Base-by-base conservation (phyloP, 139 green algal genomes). In the Diplosphaera chodatii region DNA sequence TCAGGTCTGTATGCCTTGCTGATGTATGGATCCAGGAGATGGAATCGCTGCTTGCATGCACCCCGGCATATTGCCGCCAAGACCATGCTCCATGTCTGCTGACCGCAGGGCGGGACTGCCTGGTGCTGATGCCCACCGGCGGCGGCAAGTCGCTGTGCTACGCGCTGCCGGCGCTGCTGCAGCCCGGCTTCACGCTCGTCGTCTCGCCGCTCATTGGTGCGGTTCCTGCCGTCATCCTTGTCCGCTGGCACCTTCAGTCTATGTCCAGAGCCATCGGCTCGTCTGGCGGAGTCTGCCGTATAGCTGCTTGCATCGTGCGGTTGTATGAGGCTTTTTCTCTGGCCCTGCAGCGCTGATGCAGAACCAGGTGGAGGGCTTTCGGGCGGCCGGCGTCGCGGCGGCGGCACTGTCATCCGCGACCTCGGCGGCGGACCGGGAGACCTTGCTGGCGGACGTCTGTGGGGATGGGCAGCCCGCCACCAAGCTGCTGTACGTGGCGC, bases 291-390 rank as follows among this genome's bases (percentile, higher is more conserved):
- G n/a, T n/a, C n/a, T n/a, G n/a, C n/a, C n/a, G n/a, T n/a, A n/a
- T n/a, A n/a, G n/a, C n/a, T n/a, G n/a, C n/a, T n/a, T n/a, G n/a
- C n/a, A n/a, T n/a, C n/a, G n/a, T n/a, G n/a, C n/a, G n/a, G n/a
- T n/a, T n/a, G n/a, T n/a, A n/a, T n/a, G n/a, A n/a, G n/a, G n/a
- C n/a, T n/a, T n/a, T n/a, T n/a, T n/a, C n/a, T n/a, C n/a, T n/a
- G n/a, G n/a, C n/a, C n/a, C n/a, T 63, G 21, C 79, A 89, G 84
- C 84, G 1, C 74, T 90, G 25, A 90, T 90, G 85, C 31, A 78
- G 56, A 78, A 78, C 66, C 73, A 78, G 34, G 73, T 78, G 15
- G 68, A 70, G 6, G 73, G 64, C 18, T 65, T 91, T 40, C 68
- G 48, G 23, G 64, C 37, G 0, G 72, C 48, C 33, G 81, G 78